Evolutionary conservation across 2,329 filamentous ascomycete species (phyloP), one percentile per base, ranked within the genome.

Genomic region (Sarocladium brachiariae): DNA sequence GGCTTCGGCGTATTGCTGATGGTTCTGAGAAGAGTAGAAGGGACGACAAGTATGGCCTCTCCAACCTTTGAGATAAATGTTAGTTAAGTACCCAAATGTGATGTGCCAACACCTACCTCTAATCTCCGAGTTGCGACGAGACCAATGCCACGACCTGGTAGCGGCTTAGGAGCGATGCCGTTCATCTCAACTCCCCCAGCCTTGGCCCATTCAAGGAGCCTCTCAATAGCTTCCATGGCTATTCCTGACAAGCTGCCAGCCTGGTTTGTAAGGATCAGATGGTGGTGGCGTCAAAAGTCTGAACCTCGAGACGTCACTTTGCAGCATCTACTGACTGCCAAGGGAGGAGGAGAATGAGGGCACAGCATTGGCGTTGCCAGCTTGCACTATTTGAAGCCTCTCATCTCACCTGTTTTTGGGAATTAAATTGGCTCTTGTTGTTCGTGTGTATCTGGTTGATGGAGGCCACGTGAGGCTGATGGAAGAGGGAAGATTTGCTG

Each of bases 101-200:
- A 21, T 21, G 19, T 3, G n/a, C 7, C 8, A 13, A 39, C 16
- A 21, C 14, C 46, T 60, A 87, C 87, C 69, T 85, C 70, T 54
- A 93, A 75, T 13, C 76, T 69, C 24, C 77, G 75, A 11, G 80
- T 83, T 4, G 89, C 85, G 48, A 91, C 75, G 51, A 96, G 82
- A 43, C 91, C 90, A 50, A 93, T 77, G 24, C 90, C 90, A 50
- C 86, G 77, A 2, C 83, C 86, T 5, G 83, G 78, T 14, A 95
- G 82, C 34, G 72, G 72, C 35, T 81, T 76, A 4, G 89, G 83
- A 2, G 72, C 71, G 45, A 95, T 80, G 24, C 83, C 83, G 58
- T 84, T 75, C 56, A 89, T 77, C 31, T 75, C 67, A 24, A 95
- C 77, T 13, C 86, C 87, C 52, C 81, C 75, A 1, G 69, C 66